phyloP scores from a whole-genome alignment of 2,329 filamentous ascomycete genomes.

The Geoglossum cookeanum region DNA sequence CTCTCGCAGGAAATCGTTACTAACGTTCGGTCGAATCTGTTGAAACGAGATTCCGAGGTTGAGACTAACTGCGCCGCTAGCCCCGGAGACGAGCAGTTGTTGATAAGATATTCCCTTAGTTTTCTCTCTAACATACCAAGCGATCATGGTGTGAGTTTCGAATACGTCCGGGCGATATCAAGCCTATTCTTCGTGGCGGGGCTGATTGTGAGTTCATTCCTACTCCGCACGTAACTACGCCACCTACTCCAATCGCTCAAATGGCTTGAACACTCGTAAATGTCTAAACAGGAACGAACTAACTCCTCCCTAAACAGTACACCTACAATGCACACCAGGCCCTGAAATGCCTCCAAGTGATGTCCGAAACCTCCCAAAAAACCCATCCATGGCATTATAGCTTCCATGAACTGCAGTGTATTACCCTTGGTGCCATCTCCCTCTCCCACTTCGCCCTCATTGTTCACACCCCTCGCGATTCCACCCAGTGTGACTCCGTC shows the following conservation, averaged over 20 bases:
- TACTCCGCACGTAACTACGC: neutral
- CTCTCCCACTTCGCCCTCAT: neutral
- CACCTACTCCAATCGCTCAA: neutral
- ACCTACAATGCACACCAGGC: neutral
- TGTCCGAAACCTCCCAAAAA: neutral
- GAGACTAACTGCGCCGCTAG: neutral
- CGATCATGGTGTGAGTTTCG: neutral
- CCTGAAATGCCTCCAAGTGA: neutral
- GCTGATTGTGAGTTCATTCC: neutral
- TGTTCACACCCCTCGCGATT: neutral
- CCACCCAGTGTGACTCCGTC: neutral
- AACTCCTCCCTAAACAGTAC: neutral
- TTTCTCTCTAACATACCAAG: neutral
- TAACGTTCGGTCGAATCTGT: neutral
- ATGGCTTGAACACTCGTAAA: neutral
- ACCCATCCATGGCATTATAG: neutral
- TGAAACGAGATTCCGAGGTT: neutral
- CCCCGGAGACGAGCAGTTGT: neutral
- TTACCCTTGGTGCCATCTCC: neutral
- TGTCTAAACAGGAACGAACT: too few relatives aligned
- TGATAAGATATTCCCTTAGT: neutral
- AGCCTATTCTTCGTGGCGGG: neutral
- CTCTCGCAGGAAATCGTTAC: neutral
- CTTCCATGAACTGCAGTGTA: neutral
- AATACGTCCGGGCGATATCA: neutral